phyloP scores from a whole-genome alignment of 306 rosid species.

The Parietaria judaica region DNA sequence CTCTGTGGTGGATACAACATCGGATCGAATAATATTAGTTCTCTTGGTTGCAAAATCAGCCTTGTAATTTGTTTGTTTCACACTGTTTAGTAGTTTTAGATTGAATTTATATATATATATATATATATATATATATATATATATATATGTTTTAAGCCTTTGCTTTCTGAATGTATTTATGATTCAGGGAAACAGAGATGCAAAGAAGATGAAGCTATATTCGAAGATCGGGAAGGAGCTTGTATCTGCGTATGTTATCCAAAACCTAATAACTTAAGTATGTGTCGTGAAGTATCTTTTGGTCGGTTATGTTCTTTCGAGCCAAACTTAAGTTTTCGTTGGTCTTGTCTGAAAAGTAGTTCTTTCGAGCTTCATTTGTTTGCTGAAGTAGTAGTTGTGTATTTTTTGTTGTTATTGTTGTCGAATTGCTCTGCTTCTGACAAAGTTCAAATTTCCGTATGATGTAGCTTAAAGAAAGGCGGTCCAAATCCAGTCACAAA shows the following conservation, averaged over 20 bases:
- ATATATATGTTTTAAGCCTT: no score
- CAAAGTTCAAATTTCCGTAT: slow-evolving; percentile 12
- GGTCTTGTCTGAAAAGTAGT: no score
- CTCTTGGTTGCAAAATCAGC: no score
- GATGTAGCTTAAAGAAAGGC: slow-evolving; percentile 63
- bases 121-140: no score
- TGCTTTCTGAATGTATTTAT: no score
- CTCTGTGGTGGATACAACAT: no score
- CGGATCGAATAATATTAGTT: no score
- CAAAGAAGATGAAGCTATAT: slow-evolving; percentile 73
- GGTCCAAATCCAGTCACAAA: slow-evolving; percentile 73
- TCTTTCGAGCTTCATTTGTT: neutral
- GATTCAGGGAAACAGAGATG: slow-evolving; percentile 60
- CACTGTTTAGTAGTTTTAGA: no score
- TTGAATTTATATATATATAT: no score
- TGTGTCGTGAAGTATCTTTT: neutral
- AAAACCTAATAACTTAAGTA: neutral
- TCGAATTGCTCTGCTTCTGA: slow-evolving; percentile 1
- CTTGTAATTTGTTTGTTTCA: no score
- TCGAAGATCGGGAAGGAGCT: slow-evolving; percentile 84
- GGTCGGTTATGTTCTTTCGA: neutral
- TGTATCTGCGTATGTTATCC: slow-evolving; percentile 73
- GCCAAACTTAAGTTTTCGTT: no score
- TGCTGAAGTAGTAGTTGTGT: neutral
- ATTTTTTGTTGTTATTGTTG: neutral